Conservation (phyloP, 345 rosid species). For the Durio zibethinus region DNA sequence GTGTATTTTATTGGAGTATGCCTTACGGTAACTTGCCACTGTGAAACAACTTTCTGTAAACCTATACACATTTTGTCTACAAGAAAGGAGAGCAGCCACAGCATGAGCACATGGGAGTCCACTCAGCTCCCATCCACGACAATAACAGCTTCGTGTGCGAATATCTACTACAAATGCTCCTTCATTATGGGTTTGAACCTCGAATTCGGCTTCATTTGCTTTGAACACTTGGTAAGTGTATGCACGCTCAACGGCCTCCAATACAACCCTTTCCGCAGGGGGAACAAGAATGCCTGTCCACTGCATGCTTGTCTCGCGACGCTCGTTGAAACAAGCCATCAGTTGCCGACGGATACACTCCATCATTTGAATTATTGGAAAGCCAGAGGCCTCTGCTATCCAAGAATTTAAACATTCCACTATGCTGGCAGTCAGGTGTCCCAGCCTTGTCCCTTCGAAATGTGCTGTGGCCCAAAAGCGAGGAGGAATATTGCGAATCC, state of each 20-base stretch:
- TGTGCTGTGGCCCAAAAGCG: constrained; percentile 76
- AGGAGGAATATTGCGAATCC: constrained; percentile 75
- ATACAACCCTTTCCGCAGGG: constrained; percentile 63
- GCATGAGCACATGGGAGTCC: constrained; percentile 92
- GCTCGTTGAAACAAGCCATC: constrained; percentile 73
- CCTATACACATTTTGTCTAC: constrained; percentile 69
- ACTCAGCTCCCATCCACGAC: constrained; percentile 70
- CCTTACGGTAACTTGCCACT: constrained; percentile 70
- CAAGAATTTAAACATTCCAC: constrained; percentile 60
- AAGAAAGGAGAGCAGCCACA: constrained; percentile 69
- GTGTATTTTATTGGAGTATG: constrained; percentile 67
- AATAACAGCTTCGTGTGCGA: constrained; percentile 63
- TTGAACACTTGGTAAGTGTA: constrained; percentile 66
- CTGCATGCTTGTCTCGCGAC: constrained; percentile 63
- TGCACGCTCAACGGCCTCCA: constrained; percentile 61
- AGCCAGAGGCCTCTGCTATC: constrained; percentile 70
- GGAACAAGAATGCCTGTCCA: constrained; percentile 86
- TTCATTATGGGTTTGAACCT: constrained; percentile 58
- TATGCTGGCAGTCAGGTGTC: constrained; percentile 66
- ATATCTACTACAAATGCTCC: constrained; percentile 67
- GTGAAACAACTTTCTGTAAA: constrained; percentile 80
- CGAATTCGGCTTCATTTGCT: constrained; percentile 69
- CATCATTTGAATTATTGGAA: constrained; percentile 92
- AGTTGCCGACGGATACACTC: constrained; percentile 74
- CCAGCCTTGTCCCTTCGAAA: constrained; percentile 82